These are phyloP conservation scores for Dryas integrifolia DNA, from an alignment of 331 rosid genomes.

Conservation along the genomic window DNA sequence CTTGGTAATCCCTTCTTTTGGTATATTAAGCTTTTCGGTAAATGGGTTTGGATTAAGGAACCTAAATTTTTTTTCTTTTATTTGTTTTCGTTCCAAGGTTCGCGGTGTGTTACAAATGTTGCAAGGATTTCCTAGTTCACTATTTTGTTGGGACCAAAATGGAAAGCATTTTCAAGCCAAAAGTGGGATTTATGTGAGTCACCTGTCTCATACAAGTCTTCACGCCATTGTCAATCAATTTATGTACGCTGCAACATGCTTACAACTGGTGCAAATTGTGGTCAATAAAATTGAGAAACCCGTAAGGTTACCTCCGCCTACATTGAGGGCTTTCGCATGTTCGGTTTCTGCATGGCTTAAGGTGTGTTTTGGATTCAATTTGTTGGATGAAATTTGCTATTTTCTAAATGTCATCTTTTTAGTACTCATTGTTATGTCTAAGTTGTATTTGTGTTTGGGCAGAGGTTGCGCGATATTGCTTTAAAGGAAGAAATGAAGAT, in stretches of 20 bases:
- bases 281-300: conserved; percentile 47
- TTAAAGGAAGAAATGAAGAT: conserved; percentile 63
- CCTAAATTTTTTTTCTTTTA: not conserved
- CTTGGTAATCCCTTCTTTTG: conserved; percentile 44
- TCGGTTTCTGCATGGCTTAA: conserved; percentile 76
- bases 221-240: conserved; percentile 59
- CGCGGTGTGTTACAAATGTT: conserved; percentile 79
- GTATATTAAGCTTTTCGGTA: not conserved
- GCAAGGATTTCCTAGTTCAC: conserved; percentile 76
- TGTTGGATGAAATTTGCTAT: not conserved
- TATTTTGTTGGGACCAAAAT: conserved; percentile 61
- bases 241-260: conserved; percentile 75
- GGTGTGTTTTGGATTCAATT: conserved; percentile 35
- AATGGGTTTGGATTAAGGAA: not conserved
- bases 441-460: conserved; percentile 24
- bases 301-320: conserved; percentile 51
- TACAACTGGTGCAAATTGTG: conserved; percentile 50
- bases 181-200: conserved; percentile 55
- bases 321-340: conserved; percentile 65
- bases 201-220: conserved; percentile 71
- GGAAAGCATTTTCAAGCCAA: conserved; percentile 47
- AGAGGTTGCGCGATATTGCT: conserved; percentile 71
- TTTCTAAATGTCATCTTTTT: not conserved
- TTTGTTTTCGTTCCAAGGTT: conserved; percentile 44
- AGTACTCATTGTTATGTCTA: not conserved